Evolutionary conservation across 140 eudicot genomes (phyloP).

Genomic region (Oenanthe javanica): DNA sequence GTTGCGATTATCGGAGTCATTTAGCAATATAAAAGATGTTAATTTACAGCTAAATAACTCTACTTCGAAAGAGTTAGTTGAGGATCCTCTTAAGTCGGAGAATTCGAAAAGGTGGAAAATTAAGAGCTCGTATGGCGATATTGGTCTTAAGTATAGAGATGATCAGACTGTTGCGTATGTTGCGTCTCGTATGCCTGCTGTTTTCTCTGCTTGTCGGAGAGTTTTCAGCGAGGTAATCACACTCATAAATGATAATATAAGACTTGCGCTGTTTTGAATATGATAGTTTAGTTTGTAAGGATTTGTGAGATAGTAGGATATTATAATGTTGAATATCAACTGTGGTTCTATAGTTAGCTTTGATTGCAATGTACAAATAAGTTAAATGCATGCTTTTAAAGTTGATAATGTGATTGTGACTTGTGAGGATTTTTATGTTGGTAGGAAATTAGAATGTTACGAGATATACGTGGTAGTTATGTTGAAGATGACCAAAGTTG

Average conservation of each 20-base stretch:
- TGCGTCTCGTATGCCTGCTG: slow-evolving; percentile 95
- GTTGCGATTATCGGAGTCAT: slow-evolving; percentile 62
- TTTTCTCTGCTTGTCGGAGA: slow-evolving; percentile 75
- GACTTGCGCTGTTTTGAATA: not conserved
- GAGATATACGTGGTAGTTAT: not conserved
- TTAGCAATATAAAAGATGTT: slow-evolving; percentile 55
- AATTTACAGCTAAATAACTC: slow-evolving; percentile 58
- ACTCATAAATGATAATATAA: not conserved
- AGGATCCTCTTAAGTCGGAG: slow-evolving; percentile 66
- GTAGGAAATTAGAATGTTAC: not conserved
- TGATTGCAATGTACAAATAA: not conserved
- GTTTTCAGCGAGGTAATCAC: slow-evolving; percentile 60
- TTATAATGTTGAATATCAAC: not conserved
- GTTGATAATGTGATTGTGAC: not conserved
- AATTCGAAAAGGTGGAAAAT: slow-evolving; percentile 83
- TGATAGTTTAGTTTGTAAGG: not conserved
- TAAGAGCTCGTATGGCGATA: slow-evolving; percentile 59
- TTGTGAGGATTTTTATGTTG: not conserved
- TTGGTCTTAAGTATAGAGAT: slow-evolving; percentile 69
- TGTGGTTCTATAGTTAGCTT: not conserved
- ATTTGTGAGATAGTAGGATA: not conserved
- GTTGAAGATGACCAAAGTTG: not conserved
- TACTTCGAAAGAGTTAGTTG: slow-evolving; percentile 67
- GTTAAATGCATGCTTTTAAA: not conserved
- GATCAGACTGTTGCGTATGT: slow-evolving; percentile 81